Evolutionary conservation across 2,329 filamentous ascomycete species (phyloP), one percentile per base, ranked within the genome.

Genomic region (Colletotrichum sp.): DNA sequence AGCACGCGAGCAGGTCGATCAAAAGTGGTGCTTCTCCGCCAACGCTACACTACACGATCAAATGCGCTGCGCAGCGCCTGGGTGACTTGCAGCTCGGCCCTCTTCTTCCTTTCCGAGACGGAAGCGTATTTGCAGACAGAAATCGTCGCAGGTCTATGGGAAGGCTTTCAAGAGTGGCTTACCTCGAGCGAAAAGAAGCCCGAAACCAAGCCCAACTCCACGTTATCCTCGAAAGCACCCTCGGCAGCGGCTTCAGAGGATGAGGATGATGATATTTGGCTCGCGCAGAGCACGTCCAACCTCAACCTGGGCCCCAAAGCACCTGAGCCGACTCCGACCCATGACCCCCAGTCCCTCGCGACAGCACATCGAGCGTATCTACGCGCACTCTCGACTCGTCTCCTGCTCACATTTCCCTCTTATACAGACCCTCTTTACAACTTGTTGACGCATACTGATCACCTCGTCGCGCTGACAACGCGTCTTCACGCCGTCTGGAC

Each of bases 41-140:
- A 91, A 79, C 90, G 94, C 67, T 91, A 93, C 79, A 91, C 92
- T 30, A 82, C 86, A 18, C 90, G 96, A 22, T 89, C 91, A 6
- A 88, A 89, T 39, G 90, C 91, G 1, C 94, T 98, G 89, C 92
- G 97, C 18, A 94, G 93, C 77, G 91, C 96, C 1, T 99, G 97
- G 97, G 96, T 96, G 1, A 98, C 95, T 0, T 94, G 94, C 79
- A 96, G 95, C 81, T 95, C 96, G 4, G 94, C 95, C 2, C 91
- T 98, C 6, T 98, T 98, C 85, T 94, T 99, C 79, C 88, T 99
- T 5, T 95, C 95, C 1, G 96, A 98, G 82, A 93, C 95, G 16
- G 94, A 96, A 79, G 92, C 92, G 5, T 99, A 98, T 80, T 92
- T 99, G 60, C 96, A 98, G 83, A 95, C 95, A 2, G 96, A 98